Evolutionary conservation across 2,329 filamentous ascomycete genomes (phyloP).

Genomic region (Tolypocladium cylindrosporum): DNA sequence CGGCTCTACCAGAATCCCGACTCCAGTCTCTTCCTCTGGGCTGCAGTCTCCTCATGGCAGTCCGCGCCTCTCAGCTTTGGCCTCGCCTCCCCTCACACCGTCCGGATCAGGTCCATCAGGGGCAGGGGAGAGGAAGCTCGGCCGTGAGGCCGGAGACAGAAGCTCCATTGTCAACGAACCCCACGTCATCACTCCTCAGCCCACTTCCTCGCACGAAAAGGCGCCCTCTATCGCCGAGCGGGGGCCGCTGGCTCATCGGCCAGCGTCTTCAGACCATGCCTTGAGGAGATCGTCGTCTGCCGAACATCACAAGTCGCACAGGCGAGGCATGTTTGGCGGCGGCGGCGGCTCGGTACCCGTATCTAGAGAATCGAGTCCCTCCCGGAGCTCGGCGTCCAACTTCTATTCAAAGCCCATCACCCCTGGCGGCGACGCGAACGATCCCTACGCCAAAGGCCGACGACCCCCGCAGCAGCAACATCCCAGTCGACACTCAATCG

Average conservation of each 20-base stretch:
- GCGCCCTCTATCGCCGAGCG: slow-evolving; percentile 30
- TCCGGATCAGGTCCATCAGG: slow-evolving; percentile 52
- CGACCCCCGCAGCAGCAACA: slow-evolving; percentile 60
- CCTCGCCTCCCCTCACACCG: slow-evolving; percentile 84
- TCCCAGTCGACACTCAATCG: slow-evolving; percentile 52
- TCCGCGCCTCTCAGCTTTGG: slow-evolving; percentile 59
- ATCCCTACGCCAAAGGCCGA: slow-evolving; percentile 78
- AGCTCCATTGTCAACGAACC: slow-evolving; percentile 28
- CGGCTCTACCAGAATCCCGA: slow-evolving; percentile 53
- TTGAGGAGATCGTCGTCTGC: slow-evolving; percentile 31
- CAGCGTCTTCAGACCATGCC: slow-evolving; percentile 30
- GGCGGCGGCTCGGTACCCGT: slow-evolving; percentile 44
- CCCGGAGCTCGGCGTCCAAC: slow-evolving; percentile 49
- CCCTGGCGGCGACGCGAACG: slow-evolving; percentile 68
- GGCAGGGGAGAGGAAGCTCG: slow-evolving; percentile 15
- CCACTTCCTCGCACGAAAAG: slow-evolving; percentile 47
- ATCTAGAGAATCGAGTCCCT: slow-evolving; percentile 55
- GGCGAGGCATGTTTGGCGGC: slow-evolving; percentile 44
- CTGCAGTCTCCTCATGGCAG: slow-evolving; percentile 58
- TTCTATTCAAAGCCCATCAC: slow-evolving; percentile 67
- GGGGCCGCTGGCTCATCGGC: slow-evolving; percentile 29
- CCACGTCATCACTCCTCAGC: slow-evolving; percentile 56
- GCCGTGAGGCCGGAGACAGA: slow-evolving; percentile 23
- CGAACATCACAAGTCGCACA: slow-evolving; percentile 32
- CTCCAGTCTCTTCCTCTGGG: slow-evolving; percentile 55